Evolutionary conservation across 108 stramenopile species (phyloP).

Genomic region (Skeletonema costatum): DNA sequence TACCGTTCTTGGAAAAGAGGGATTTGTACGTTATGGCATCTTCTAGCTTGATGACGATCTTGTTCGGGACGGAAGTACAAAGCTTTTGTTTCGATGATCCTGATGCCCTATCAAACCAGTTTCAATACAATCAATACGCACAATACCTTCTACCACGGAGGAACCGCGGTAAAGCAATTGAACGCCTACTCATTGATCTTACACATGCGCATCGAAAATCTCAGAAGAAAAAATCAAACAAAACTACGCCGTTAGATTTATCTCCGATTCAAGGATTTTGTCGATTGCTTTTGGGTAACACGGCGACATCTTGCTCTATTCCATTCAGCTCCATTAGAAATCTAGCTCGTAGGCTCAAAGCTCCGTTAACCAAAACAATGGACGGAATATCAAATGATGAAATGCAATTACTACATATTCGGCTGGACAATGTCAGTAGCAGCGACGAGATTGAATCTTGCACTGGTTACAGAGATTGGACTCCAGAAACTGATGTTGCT

Average conservation of each 20-base stretch:
- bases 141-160: slow-evolving; percentile 57
- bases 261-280: slow-evolving; percentile 24
- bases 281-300: slow-evolving; percentile 1
- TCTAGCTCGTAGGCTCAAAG: slow-evolving; percentile 66
- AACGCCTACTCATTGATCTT: slow-evolving; percentile 73
- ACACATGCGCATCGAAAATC: slow-evolving; percentile 48
- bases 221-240: slow-evolving; percentile 22
- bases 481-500: slow-evolving; percentile 65
- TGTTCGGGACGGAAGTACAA: slow-evolving; percentile 46
- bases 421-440: slow-evolving; percentile 34
- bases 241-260: slow-evolving; percentile 19
- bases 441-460: slow-evolving; percentile 4
- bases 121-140: slow-evolving; percentile 17
- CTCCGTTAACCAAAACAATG: slow-evolving; percentile 57
- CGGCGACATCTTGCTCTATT: slow-evolving; percentile 47
- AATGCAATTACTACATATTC: slow-evolving; percentile 55
- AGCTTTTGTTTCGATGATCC: slow-evolving; percentile 34
- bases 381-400: slow-evolving; percentile 37
- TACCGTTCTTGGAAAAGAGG: slow-evolving; percentile 65
- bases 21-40: slow-evolving; percentile 53
- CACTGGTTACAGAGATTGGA: slow-evolving; percentile 68
- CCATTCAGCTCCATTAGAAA: slow-evolving; percentile 70
- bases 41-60: slow-evolving; percentile 41
- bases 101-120: not conserved
- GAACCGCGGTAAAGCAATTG: slow-evolving; percentile 82